Evolutionary conservation across 352 stramenopile genomes (phyloP), one percentile per base, ranked within the genome.

Genomic region (Phytophthora aleatoria): DNA sequence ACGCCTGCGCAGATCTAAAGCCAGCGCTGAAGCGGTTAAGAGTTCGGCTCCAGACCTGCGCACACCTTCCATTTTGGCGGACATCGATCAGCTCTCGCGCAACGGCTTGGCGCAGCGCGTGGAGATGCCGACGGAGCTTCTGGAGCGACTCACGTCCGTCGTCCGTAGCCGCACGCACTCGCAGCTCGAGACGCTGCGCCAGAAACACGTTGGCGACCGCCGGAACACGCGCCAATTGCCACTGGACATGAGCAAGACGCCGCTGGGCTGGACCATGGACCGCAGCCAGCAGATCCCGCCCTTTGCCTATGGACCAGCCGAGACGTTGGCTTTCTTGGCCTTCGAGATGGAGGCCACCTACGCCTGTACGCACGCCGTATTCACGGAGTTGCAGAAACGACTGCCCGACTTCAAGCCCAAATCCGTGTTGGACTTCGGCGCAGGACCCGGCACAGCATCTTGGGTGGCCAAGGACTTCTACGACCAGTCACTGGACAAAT

Each of bases 391-490:
- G 50, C 71, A 84, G 48, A 67, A 79, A 30, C 67, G 75, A 30
- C 72, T 74, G 20, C 79, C 79, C 1, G 44, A 71, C n/a, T 95
- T 94, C 51, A 53, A 66, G 27, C 87, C 87, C 9, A 70, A 73
- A 50, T 90, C 82, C 0, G 64, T 94, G 36, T 65, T 96, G 44
- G 87, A 96, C 70, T 94, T 91, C 68, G 87, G 87, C 12, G 72
- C 85, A 0, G 87, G 87, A 0, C 86, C 85, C 0, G 87, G 87
- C 2, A 94, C 84, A 5, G 81, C 84, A 0, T 88, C 82, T 2
- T 96, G 87, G 87, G 87, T 80, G 39, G 83, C 84, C 11, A 90
- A 89, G 35, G 68, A 87, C 20, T 85, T 92, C 39, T 96, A 79
- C 31, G 73, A 75, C 24, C 70, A 86, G 5, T 85, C 81, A 39